Base-by-base conservation (phyloP, 2,329 filamentous ascomycete species). In the Ilyonectria mors-panacis region DNA sequence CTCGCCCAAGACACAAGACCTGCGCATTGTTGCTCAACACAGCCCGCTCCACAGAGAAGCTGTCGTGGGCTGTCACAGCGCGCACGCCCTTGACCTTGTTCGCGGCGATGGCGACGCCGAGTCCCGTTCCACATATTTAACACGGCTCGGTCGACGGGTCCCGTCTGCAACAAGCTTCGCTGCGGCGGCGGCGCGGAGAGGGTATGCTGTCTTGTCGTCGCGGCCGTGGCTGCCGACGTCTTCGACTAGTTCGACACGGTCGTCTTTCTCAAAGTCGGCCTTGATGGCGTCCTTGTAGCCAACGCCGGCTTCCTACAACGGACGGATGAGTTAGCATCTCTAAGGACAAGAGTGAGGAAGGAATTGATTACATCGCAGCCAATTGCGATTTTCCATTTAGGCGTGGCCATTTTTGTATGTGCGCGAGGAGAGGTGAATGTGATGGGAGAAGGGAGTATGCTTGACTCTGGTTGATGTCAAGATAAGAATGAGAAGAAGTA, bases 41-140 rank as follows among this genome's bases (percentile, higher is more conserved):
- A 21, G 92, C 90, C 56, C 93, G 84, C 86, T 97, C 94, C 6
- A 97, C 93, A 63, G 88, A 91, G 84, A 95, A 97, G 72, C 90
- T 91, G 78, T 97, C 94, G 79, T 97, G 94, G 1, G 94, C 94
- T 6, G 94, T 97, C 19, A 97, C 94, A n/a, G 94, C 94, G 26
- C 94, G 86, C 68, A 97, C 89, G 6, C 94, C 94, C 63, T 90
- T 91, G 70, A 97, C 90, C 81, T 97, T 97, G 86, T 97, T 97
- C 72, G 94, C 94, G n/a, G 89, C 84, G 78, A 97, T 97, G 74
- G 94, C 94, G 8, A 97, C 94, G 21, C 94, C 94, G 8, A 97
- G 87, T 0, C 94, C 94, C 0, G 94, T 97, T 2, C 94, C 94
- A 82, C 94, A 97, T 83, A 97, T 93, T 93, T 47, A 94, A 83